Evolutionary conservation across 2,329 filamentous ascomycete genomes (phyloP).

Genomic region (Zymoseptoria pseudotritici): DNA sequence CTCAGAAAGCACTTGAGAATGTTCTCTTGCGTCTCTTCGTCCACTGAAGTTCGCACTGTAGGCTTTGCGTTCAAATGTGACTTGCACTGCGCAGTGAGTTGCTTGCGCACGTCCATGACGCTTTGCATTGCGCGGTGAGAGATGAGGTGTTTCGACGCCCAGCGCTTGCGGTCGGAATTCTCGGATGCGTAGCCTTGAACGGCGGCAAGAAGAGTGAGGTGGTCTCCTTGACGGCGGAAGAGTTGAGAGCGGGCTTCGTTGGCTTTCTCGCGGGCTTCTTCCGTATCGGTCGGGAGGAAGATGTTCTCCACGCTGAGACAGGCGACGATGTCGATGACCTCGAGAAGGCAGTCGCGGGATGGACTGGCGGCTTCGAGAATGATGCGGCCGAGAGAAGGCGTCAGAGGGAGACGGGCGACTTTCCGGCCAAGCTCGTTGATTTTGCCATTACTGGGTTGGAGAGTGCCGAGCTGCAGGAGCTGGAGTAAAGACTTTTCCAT

Average conservation of each 20-base stretch:
- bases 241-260: slow-evolving; percentile 49
- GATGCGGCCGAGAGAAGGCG: slow-evolving; percentile 72
- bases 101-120: slow-evolving; percentile 59
- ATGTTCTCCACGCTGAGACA: slow-evolving; percentile 59
- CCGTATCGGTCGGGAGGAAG: slow-evolving; percentile 52
- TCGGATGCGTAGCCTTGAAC: slow-evolving; percentile 54
- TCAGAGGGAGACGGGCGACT: slow-evolving; percentile 76
- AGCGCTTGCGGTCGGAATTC: slow-evolving; percentile 50
- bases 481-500: slow-evolving; percentile 77
- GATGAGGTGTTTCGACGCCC: slow-evolving; percentile 53
- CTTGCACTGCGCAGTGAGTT: slow-evolving; percentile 50
- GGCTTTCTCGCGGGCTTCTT: slow-evolving; percentile 54
- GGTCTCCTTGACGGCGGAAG: slow-evolving; percentile 55
- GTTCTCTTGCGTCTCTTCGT: slow-evolving; percentile 39
- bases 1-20: slow-evolving; percentile 52
- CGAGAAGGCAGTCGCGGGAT: slow-evolving; percentile 64
- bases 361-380: slow-evolving; percentile 69
- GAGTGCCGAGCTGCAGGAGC: slow-evolving; percentile 68
- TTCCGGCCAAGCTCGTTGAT: slow-evolving; percentile 68
- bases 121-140: slow-evolving; percentile 58
- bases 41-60: slow-evolving; percentile 9
- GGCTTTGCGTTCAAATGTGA: slow-evolving; percentile 35
- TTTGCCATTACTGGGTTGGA: slow-evolving; percentile 59
- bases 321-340: slow-evolving; percentile 77
- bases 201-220: slow-evolving; percentile 54